A percentile compares a stretch with the other conserved stretches of the same genome.
These are phyloP conservation scores for Fusarium equiseti DNA, from an alignment of 2,329 filamentous ascomycete genomes.

Conservation along the genomic window DNA sequence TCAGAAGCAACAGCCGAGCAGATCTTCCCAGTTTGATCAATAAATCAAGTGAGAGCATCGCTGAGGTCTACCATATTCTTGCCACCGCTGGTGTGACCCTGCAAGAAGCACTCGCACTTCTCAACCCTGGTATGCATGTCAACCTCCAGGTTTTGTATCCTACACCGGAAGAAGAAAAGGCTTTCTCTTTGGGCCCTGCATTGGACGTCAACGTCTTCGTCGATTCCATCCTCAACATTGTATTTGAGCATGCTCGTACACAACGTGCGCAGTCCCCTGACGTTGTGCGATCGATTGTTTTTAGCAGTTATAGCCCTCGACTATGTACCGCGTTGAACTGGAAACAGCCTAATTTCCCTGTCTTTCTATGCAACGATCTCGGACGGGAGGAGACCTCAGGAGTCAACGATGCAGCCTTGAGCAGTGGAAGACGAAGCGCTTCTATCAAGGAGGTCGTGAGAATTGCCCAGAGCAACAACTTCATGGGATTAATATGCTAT, in stretches of 20 bases:
- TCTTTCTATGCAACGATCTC: conserved; percentile 94
- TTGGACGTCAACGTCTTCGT: conserved; percentile 88
- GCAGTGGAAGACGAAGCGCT: conserved; percentile 78
- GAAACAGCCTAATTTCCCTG: conserved; percentile 99
- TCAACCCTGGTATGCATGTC: conserved; percentile 85
- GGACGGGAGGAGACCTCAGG: conserved; percentile 68
- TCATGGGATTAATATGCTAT: conserved; percentile 96
- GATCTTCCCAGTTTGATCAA: conserved; percentile 58
- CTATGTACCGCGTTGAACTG: conserved; percentile 96
- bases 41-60: conserved; percentile 66
- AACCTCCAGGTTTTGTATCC: conserved; percentile 95
- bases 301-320: conserved; percentile 90
- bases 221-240: conserved; percentile 83
- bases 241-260: conserved; percentile 89
- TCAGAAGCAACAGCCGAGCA: conserved; percentile 56
- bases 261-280: conserved; percentile 73
- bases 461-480: conserved; percentile 94
- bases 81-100: conserved; percentile 84
- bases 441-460: conserved; percentile 96
- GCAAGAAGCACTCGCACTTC: conserved; percentile 77
- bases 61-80: conserved; percentile 77
- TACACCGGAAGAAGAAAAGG: conserved; percentile 77
- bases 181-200: conserved; percentile 77
- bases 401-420: conserved; percentile 54
- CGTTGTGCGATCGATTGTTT: conserved; percentile 87